A percentile compares a stretch with the other conserved stretches of the same genome.
phyloP scores from a whole-genome alignment of 805 yeast genomes.

The Schwanniomyces vanrijiae region DNA sequence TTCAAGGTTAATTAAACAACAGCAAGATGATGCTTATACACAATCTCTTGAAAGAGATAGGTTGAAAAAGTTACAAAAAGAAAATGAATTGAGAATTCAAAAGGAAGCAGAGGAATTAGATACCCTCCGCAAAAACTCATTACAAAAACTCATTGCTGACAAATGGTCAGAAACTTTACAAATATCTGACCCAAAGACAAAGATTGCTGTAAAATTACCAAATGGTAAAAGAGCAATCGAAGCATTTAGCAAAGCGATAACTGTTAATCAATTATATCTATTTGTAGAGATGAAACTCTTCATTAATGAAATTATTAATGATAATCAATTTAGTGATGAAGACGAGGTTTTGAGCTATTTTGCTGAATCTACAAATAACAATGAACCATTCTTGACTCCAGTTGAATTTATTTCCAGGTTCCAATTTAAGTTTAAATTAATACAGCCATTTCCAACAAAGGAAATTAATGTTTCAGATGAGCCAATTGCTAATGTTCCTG shows the following conservation, averaged over 20 bases:
- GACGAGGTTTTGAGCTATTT: slow-evolving; percentile 11
- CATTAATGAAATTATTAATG: slow-evolving; percentile 5
- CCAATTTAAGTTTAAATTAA: slow-evolving; percentile 34
- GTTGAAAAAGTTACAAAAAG: slow-evolving; percentile 49
- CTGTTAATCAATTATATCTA: slow-evolving; percentile 48
- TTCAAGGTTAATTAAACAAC: slow-evolving; percentile 37
- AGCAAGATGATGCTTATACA: slow-evolving; percentile 43
- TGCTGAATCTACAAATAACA: slow-evolving; percentile 3
- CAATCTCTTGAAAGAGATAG: slow-evolving; percentile 51
- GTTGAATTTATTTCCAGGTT: slow-evolving; percentile 25
- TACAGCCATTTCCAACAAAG: slow-evolving; percentile 43
- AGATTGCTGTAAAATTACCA: slow-evolving; percentile 56
- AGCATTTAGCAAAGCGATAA: slow-evolving; percentile 37
- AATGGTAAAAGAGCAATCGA: slow-evolving; percentile 51
- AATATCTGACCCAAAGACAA: slow-evolving; percentile 16
- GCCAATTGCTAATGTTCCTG: slow-evolving; percentile 16
- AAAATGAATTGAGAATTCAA: slow-evolving; percentile 12
- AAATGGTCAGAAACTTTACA: slow-evolving; percentile 12
- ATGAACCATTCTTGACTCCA: slow-evolving; percentile 9
- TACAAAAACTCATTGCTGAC: slow-evolving; percentile 14
- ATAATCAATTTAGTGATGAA: slow-evolving; percentile 12
- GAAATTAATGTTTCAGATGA: slow-evolving; percentile 15
- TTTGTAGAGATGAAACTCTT: slow-evolving; percentile 46
- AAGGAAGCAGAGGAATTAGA: slow-evolving; percentile 4
- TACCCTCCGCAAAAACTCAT: slow-evolving; percentile 17